Percentiles rank a stretch among this genome's conserved stretches.
Evolutionary conservation across 23 red algal species (phyloP).

Genomic region (Gracilaria vermiculophylla): DNA sequence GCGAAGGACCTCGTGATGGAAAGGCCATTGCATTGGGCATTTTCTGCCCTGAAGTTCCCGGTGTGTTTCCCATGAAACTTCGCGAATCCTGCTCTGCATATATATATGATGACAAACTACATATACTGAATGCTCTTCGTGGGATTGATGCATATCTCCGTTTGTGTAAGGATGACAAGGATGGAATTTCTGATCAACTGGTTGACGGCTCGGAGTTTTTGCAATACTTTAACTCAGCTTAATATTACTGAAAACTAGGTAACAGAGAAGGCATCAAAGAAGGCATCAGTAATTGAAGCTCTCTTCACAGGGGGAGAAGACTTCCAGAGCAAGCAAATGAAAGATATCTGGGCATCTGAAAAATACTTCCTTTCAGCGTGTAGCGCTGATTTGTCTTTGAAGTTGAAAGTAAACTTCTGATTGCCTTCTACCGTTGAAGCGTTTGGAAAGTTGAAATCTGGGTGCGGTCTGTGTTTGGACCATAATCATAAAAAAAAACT

Average conservation of each 20-base stretch:
- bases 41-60: conserved; percentile 10
- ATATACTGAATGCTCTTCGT: background rate
- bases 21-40: conserved; percentile 5
- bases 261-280: too few species aligned
- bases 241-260: background rate
- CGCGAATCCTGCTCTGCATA: background rate
- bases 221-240: background rate
- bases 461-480: too few species aligned
- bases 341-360: too few species aligned
- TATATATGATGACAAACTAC: background rate
- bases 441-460: too few species aligned
- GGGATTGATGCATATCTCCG: conserved; percentile 5
- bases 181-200: background rate
- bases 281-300: too few species aligned
- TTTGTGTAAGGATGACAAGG: background rate
- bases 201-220: background rate
- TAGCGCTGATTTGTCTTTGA: too few species aligned
- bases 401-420: too few species aligned
- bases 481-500: too few species aligned
- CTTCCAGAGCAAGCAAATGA: too few species aligned
- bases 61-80: background rate
- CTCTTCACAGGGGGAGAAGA: too few species aligned
- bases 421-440: too few species aligned
- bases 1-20: conserved; percentile 8
- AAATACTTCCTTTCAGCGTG: too few species aligned